These are phyloP conservation scores for Phytomonas sp. DNA, from an alignment of 208 protist genomes.

Conservation along the genomic window DNA sequence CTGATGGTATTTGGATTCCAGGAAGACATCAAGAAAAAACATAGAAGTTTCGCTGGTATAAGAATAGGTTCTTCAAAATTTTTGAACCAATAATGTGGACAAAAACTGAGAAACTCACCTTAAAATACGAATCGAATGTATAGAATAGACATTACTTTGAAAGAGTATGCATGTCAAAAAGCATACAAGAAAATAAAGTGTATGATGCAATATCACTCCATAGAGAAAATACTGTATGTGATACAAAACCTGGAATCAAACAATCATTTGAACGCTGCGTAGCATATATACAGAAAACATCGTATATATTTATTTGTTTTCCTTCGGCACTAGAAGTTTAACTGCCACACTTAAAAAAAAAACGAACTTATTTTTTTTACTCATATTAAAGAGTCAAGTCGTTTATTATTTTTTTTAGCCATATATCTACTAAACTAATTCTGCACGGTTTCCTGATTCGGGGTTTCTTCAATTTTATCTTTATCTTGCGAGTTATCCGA, in stretches of 20 bases:
- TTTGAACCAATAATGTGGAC: background rate
- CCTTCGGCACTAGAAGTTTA: too few relatives aligned
- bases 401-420: slow-evolving; percentile 12
- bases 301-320: too few relatives aligned
- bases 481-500: slow-evolving; percentile 42
- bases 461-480: slow-evolving; percentile 14
- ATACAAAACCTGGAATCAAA: too few relatives aligned
- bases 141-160: too few relatives aligned
- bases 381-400: background rate
- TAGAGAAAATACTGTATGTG: background rate
- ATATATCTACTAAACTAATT: background rate
- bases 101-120: background rate
- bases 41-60: too few relatives aligned
- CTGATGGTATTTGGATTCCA: too few relatives aligned
- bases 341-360: too few relatives aligned
- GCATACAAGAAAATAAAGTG: slow-evolving; percentile 7
- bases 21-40: too few relatives aligned
- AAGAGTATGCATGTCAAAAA: background rate
- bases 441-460: slow-evolving; percentile 7
- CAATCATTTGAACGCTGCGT: background rate
- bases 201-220: background rate
- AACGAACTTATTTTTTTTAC: background rate
- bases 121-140: too few relatives aligned
- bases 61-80: too few relatives aligned
- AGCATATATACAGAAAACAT: slow-evolving; percentile 4